Evolutionary conservation across 1,284 basidiomycete genomes (phyloP).

Genomic region (Microbotryum saponariae): DNA sequence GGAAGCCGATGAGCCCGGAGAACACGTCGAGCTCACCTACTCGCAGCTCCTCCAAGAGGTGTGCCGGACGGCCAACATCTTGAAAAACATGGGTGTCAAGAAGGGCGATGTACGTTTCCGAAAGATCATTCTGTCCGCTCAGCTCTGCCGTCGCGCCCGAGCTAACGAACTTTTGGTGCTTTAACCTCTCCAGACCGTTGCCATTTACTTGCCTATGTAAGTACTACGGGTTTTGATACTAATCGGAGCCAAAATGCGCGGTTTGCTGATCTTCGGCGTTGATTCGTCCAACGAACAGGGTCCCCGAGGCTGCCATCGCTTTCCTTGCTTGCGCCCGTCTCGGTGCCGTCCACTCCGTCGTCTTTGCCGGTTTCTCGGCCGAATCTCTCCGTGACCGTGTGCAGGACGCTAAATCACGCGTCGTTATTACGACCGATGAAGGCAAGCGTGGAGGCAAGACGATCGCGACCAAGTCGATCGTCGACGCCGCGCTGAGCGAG

Average conservation of each 20-base stretch:
- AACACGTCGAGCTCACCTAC: slow-evolving; percentile 71
- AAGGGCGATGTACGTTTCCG: slow-evolving; percentile 66
- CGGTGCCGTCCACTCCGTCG: slow-evolving; percentile 95
- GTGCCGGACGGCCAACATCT: slow-evolving; percentile 81
- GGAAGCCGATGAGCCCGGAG: slow-evolving; percentile 89
- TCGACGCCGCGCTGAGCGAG: slow-evolving; percentile 81
- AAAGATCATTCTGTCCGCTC: no score
- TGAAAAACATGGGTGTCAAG: slow-evolving; percentile 82
- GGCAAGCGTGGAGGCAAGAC: slow-evolving; percentile 87
- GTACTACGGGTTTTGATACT: background rate
- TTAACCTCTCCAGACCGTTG: slow-evolving; percentile 50
- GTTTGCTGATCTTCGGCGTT: background rate
- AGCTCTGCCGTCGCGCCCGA: background rate
- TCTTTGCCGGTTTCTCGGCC: slow-evolving; percentile 97
- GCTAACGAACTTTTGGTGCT: background rate
- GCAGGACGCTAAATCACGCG: slow-evolving; percentile 77
- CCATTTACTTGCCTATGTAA: slow-evolving; percentile 56
- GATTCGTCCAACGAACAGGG: slow-evolving; percentile 31
- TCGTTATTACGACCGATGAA: slow-evolving; percentile 94
- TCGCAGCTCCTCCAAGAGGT: slow-evolving; percentile 83
- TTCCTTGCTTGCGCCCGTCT: slow-evolving; percentile 97
- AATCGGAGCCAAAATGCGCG: slow-evolving; percentile 8
- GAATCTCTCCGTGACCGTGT: slow-evolving; percentile 91
- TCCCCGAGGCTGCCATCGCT: slow-evolving; percentile 70
- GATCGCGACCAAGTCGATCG: slow-evolving; percentile 93